Percentiles rank a stretch among this genome's conserved stretches.
phyloP scores from a whole-genome alignment of 2,329 filamentous ascomycete species.

The Shiraia sp. region DNA sequence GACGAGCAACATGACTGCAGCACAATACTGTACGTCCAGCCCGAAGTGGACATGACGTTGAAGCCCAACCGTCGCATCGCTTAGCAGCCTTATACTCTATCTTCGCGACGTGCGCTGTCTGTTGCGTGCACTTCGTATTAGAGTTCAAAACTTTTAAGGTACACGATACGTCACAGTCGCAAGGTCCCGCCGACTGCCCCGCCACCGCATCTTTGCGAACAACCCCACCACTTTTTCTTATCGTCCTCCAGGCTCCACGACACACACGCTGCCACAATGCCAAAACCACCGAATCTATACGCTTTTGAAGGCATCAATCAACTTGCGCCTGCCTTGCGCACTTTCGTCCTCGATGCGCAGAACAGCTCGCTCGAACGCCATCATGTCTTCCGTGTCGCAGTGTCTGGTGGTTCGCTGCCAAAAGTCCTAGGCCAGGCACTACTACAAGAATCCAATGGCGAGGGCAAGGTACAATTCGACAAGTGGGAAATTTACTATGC shows the following conservation, averaged over 20 bases:
- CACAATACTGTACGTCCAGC: too few relatives aligned
- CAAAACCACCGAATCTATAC: conserved; percentile 67
- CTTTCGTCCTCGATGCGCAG: conserved; percentile 82
- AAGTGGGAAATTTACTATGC: conserved; percentile 99
- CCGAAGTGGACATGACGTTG: too few relatives aligned
- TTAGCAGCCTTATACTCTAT: conserved; percentile 9
- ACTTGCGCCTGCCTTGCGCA: conserved; percentile 76
- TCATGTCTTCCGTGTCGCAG: conserved; percentile 82
- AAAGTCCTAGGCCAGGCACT: conserved; percentile 85
- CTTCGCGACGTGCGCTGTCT: not conserved
- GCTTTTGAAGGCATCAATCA: conserved; percentile 71
- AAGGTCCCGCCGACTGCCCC: too few relatives aligned
- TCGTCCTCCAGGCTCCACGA: conserved; percentile 6
- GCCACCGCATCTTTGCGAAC: conserved; percentile 14
- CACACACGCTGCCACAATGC: conserved; percentile 33
- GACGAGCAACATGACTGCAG: too few relatives aligned
- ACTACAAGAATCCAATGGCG: conserved; percentile 58
- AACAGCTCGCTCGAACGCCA: conserved; percentile 79
- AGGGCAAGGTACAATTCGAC: conserved; percentile 73
- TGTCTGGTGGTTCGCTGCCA: conserved; percentile 92
- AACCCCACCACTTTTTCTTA: conserved; percentile 2
- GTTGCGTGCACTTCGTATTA: too few relatives aligned
- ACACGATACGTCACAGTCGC: too few relatives aligned
- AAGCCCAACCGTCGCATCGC: too few relatives aligned
- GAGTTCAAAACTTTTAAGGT: too few relatives aligned